A percentile compares a stretch with the other conserved stretches of the same genome.
phyloP scores from a whole-genome alignment of 2,329 filamentous ascomycete species.

The Ophiocordyceps polyrhachis-furcata region DNA sequence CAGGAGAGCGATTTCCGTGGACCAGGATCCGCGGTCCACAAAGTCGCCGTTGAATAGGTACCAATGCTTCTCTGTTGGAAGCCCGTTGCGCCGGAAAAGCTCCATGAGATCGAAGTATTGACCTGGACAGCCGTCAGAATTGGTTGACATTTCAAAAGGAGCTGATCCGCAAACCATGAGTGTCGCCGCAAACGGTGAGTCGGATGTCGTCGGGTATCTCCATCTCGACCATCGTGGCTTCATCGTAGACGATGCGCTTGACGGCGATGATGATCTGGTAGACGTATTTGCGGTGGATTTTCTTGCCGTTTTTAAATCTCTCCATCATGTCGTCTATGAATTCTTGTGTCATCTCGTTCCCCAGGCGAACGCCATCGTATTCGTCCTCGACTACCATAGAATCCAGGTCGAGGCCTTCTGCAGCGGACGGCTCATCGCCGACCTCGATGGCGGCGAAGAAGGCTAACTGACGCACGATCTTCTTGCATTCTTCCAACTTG shows the following conservation, averaged over 20 bases:
- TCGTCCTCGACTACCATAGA: constrained; percentile 62
- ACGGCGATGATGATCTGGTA: constrained; percentile 90
- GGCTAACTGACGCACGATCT: constrained; percentile 76
- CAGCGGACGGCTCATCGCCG: constrained; percentile 76
- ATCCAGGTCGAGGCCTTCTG: constrained; percentile 76
- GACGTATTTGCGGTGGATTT: constrained; percentile 87
- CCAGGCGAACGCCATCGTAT: constrained; percentile 72
- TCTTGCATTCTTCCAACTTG: constrained; percentile 84
- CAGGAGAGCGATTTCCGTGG: constrained; percentile 83
- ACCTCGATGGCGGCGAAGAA: constrained; percentile 94
- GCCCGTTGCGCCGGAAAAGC: constrained; percentile 81
- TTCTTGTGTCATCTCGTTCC: constrained; percentile 77
- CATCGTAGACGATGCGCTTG: constrained; percentile 75
- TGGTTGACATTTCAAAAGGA: not conserved
- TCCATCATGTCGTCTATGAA: constrained; percentile 97
- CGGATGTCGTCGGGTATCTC: constrained; percentile 58
- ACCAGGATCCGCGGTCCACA: constrained; percentile 95
- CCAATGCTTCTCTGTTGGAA: constrained; percentile 66
- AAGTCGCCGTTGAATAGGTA: constrained; percentile 99
- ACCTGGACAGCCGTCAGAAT: constrained; percentile 28
- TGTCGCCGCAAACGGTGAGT: constrained; percentile 92
- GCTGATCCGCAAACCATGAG: constrained; percentile 47
- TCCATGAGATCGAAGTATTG: constrained; percentile 97
- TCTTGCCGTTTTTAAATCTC: constrained; percentile 90
- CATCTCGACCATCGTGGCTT: constrained; percentile 94